phyloP scores from a whole-genome alignment of 768 basidiomycete genomes.

The Cyclocybe cylindracea region DNA sequence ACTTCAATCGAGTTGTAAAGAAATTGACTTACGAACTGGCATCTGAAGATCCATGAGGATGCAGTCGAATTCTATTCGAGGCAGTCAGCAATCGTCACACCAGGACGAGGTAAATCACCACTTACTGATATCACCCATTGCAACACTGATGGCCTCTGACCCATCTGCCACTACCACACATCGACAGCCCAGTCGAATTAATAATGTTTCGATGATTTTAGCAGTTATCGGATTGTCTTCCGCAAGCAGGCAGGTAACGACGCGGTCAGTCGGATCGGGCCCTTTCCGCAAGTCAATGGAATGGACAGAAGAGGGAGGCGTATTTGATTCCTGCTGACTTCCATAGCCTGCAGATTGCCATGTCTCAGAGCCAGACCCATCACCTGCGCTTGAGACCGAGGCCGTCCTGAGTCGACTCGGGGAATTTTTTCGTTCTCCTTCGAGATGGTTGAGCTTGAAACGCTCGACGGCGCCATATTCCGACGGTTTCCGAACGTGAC shows the following conservation, averaged over 20 bases:
- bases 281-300: slow-evolving; percentile 79
- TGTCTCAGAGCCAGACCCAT: slow-evolving; percentile 75
- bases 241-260: slow-evolving; percentile 92
- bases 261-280: slow-evolving; percentile 79
- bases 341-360: slow-evolving; percentile 65
- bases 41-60: slow-evolving; percentile 96
- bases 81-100: slow-evolving; percentile 17
- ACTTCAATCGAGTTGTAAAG: background rate
- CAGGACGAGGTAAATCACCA: slow-evolving; percentile 19
- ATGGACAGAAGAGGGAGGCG: slow-evolving; percentile 83
- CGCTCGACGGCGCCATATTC: slow-evolving; percentile 87
- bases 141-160: slow-evolving; percentile 94
- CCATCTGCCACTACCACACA: slow-evolving; percentile 96
- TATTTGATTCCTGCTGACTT: slow-evolving; percentile 58
- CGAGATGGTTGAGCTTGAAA: slow-evolving; percentile 82
- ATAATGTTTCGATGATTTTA: slow-evolving; percentile 94
- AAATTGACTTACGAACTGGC: slow-evolving; percentile 76
- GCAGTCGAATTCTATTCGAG: slow-evolving; percentile 80
- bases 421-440: slow-evolving; percentile 75
- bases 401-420: slow-evolving; percentile 87
- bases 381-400: slow-evolving; percentile 80
- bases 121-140: slow-evolving; percentile 97
- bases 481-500: slow-evolving; percentile 83
- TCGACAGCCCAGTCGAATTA: slow-evolving; percentile 92
- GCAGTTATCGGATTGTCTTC: slow-evolving; percentile 98